Conservation (phyloP, 352 stramenopile species). For the Phytophthora rubi region DNA sequence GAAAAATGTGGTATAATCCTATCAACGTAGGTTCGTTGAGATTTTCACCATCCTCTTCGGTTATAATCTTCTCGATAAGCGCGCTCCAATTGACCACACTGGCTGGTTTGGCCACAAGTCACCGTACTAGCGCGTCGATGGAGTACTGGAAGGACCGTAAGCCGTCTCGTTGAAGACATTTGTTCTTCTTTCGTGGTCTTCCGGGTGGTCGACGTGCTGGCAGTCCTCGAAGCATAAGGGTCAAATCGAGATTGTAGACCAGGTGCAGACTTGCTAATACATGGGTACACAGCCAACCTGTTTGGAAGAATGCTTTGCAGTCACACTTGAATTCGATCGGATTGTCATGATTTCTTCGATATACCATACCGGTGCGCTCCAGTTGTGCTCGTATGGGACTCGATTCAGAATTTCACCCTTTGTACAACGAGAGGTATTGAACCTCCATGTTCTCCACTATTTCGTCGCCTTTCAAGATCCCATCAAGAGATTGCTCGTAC, state of each 20-base stretch:
- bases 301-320: conserved; percentile 19
- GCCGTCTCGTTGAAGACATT: background rate
- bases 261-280: conserved; percentile 16
- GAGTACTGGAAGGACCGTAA: background rate
- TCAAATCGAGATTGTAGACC: background rate
- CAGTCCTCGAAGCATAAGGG: conserved; percentile 2
- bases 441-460: conserved; percentile 15
- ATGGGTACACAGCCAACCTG: conserved; percentile 17
- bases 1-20: background rate
- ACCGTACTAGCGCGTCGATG: background rate
- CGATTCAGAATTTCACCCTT: background rate
- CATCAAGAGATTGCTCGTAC: background rate
- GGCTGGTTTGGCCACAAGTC: background rate
- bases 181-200: background rate
- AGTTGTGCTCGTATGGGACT: conserved; percentile 8
- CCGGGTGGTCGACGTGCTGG: background rate
- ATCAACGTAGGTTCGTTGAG: background rate
- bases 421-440: conserved; percentile 10
- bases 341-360: conserved; percentile 6
- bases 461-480: conserved; percentile 1
- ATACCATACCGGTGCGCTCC: background rate
- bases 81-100: background rate
- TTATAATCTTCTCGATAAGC: background rate
- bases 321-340: conserved; percentile 16
- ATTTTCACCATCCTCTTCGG: background rate